Conservation (phyloP, 2,329 filamentous ascomycete species). For the Paramyrothecium roridum region DNA sequence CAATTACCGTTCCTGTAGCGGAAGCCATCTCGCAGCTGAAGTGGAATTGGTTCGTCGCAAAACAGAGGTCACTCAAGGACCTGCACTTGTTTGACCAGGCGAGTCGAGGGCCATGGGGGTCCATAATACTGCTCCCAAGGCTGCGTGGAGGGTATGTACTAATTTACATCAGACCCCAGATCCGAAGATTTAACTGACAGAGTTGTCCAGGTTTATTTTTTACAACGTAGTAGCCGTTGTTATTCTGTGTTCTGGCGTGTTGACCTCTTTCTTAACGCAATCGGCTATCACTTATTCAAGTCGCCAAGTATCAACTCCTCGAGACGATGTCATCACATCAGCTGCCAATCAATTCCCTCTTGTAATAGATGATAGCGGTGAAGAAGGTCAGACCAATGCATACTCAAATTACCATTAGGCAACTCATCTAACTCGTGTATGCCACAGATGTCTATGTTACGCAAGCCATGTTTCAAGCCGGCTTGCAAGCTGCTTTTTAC, state of each 20-base stretch:
- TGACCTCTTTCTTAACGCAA: not conserved
- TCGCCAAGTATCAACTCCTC: not conserved
- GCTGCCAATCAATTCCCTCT: not conserved
- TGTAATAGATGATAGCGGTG: not conserved
- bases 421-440: not conserved
- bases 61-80: constrained; percentile 7
- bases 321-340: not conserved
- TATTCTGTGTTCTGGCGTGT: not conserved
- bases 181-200: not conserved
- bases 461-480: not conserved
- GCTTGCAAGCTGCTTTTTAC: not conserved
- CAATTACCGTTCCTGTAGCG: constrained; percentile 17
- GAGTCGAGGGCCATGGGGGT: constrained; percentile 13
- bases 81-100: constrained; percentile 11
- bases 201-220: not conserved
- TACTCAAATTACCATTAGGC: not conserved
- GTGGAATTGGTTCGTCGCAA: constrained; percentile 11
- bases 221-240: not conserved
- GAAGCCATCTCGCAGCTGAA: constrained; percentile 18
- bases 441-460: too few species aligned
- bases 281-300: not conserved
- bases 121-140: constrained; percentile 5
- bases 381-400: not conserved
- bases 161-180: not conserved
- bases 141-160: not conserved